Conservation (phyloP, 768 basidiomycete genomes). For the Serendipita sp. region DNA sequence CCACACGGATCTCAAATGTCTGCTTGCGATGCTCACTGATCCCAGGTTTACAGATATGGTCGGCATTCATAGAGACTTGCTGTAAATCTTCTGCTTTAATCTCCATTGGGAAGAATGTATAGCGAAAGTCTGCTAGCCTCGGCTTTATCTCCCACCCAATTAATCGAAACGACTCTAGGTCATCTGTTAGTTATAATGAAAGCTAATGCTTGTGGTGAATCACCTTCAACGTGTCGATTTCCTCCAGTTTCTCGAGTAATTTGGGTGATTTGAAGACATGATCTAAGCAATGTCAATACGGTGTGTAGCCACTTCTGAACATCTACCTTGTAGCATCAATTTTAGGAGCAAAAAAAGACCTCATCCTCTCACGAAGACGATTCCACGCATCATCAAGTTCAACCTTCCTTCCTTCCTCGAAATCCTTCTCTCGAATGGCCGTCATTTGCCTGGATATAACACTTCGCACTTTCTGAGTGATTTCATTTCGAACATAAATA, state of each 20-base stretch:
- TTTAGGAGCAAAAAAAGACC: too few species aligned
- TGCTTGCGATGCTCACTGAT: neutral
- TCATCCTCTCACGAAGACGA: too few species aligned
- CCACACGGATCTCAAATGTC: slow-evolving; percentile 16
- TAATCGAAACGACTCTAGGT: neutral
- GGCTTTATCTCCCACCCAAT: neutral
- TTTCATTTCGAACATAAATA: too few species aligned
- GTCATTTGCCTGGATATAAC: too few species aligned
- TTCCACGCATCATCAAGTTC: too few species aligned
- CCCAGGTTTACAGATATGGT: neutral
- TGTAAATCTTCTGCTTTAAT: slow-evolving; percentile 9
- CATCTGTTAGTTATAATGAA: neutral
- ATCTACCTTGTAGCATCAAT: neutral
- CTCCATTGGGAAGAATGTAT: neutral
- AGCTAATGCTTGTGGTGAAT: neutral
- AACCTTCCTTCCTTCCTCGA: too few species aligned
- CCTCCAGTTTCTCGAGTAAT: neutral
- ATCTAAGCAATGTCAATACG: neutral
- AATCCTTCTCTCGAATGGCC: too few species aligned
- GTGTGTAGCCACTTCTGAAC: neutral
- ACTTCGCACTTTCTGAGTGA: too few species aligned
- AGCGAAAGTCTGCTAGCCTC: neutral
- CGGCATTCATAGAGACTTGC: slow-evolving; percentile 10
- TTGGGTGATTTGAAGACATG: neutral
- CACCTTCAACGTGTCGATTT: neutral